Base-by-base conservation (phyloP, 352 stramenopile genomes). In the Phytopythium oedochilum region DNA sequence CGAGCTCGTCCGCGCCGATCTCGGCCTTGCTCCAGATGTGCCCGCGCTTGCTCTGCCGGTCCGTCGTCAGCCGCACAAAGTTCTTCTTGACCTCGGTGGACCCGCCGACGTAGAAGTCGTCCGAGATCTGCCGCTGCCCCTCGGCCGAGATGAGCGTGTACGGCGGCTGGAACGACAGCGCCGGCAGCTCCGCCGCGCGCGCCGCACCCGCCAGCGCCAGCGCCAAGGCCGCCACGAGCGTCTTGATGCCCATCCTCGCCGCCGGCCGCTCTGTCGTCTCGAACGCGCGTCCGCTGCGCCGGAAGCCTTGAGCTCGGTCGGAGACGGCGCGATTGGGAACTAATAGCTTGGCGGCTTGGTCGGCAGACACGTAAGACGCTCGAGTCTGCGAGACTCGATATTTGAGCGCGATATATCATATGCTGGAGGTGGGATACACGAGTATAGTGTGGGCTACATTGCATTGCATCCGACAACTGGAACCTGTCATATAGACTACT, bases 11-110 rank as follows among this genome's bases (percentile, higher is more conserved):
- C 25, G 52, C 67, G 56, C 73, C 59, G 26, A 91, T 55, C 28
- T 51, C 39, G 10, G 57, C 52, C 54, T 75, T 80, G 59, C 63
- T 86, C 83, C 83, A 92, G 42, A 92, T 72, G 59, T 74, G 66
- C n/a, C 80, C 83, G 55, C 77, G 74, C 59, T 88, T 89, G 77
- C 76, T 92, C 68, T 92, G 83, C 40, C 83, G 78, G 59, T 92
- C 83, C 4, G 83, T 65, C 29, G 83, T 92, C 39, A 92, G 69
- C 43, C 83, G 83, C 48, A 92, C 80, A 55, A 92, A 92, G 64
- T 86, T 90, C 58, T 86, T 86, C 66, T 87, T 88, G 47, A 92
- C 78, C 42, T 90, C 78, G 22, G 79, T 81, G 9, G 69, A 71
- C 25, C 83, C 83, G 42, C 81, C 78, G 31, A 69, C 58, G n/a